Evolutionary conservation across 2,329 filamentous ascomycete species (phyloP).

Genomic region (Claviceps quebecensis): DNA sequence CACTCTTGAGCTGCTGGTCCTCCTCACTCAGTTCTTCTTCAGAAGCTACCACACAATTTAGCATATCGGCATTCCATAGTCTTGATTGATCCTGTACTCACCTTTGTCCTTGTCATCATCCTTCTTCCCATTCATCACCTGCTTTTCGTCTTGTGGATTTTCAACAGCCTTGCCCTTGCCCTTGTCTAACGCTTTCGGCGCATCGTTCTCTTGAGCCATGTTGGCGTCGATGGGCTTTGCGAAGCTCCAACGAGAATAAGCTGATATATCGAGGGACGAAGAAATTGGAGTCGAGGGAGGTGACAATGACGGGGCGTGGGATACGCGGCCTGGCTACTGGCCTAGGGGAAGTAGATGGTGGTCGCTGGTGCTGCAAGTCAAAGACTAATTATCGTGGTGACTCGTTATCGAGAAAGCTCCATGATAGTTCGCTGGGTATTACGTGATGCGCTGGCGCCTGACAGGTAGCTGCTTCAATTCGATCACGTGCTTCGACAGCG

Average conservation of each 20-base stretch:
- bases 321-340: not conserved
- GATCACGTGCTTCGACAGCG: constrained; percentile 16
- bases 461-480: constrained; percentile 12
- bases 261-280: not conserved
- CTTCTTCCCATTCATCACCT: constrained; percentile 59
- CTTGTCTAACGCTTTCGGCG: constrained; percentile 75
- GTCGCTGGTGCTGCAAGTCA: not conserved
- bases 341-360: not conserved
- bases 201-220: constrained; percentile 92
- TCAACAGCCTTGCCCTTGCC: constrained; percentile 87
- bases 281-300: constrained; percentile 5
- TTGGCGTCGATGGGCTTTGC: constrained; percentile 22
- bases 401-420: constrained; percentile 22
- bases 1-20: constrained; percentile 94
- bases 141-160: constrained; percentile 55
- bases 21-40: constrained; percentile 91
- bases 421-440: constrained; percentile 27
- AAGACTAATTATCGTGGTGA: constrained; percentile 14
- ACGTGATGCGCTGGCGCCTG: constrained; percentile 33
- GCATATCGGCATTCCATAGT: constrained; percentile 7
- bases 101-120: constrained; percentile 50
- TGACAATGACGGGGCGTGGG: not conserved
- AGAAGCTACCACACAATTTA: constrained; percentile 19
- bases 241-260: constrained; percentile 11
- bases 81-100: constrained; percentile 18